A percentile compares a stretch with the other conserved stretches of the same genome.
phyloP scores from a whole-genome alignment of 805 yeast genomes.

The Teunomyces tritomae region DNA sequence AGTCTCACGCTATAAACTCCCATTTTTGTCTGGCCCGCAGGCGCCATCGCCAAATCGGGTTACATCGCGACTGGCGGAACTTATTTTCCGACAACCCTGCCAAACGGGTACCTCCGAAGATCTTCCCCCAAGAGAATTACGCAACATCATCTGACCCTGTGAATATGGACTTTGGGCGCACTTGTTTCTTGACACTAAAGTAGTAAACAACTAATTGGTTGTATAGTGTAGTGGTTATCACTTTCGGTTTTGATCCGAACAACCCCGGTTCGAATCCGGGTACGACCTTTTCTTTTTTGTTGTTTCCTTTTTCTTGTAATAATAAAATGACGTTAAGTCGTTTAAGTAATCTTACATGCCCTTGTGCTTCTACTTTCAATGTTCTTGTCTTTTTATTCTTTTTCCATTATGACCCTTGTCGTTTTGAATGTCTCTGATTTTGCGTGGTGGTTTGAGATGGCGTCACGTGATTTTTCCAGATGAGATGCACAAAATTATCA shows the following conservation, averaged over 20 bases:
- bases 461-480: background rate
- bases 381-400: too few species aligned
- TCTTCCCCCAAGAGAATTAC: background rate
- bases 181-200: too few species aligned
- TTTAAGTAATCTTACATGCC: too few species aligned
- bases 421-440: too few species aligned
- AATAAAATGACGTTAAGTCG: background rate
- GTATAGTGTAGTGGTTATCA: conserved; percentile 80
- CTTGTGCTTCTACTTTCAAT: background rate
- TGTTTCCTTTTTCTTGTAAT: too few species aligned
- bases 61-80: background rate
- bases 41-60: background rate
- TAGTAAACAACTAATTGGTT: conserved; percentile 19
- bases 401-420: too few species aligned
- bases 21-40: background rate
- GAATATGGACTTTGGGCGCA: too few species aligned
- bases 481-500: conserved; percentile 1
- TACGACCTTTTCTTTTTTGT: conserved; percentile 54
- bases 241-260: conserved; percentile 78
- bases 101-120: background rate
- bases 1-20: background rate
- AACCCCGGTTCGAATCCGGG: conserved; percentile 88
- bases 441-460: background rate
- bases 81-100: background rate
- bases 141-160: background rate